Percentiles rank a stretch among this genome's conserved stretches.
Conservation (phyloP, 257 asterid genomes). For the Haberlea rhodopensis region DNA sequence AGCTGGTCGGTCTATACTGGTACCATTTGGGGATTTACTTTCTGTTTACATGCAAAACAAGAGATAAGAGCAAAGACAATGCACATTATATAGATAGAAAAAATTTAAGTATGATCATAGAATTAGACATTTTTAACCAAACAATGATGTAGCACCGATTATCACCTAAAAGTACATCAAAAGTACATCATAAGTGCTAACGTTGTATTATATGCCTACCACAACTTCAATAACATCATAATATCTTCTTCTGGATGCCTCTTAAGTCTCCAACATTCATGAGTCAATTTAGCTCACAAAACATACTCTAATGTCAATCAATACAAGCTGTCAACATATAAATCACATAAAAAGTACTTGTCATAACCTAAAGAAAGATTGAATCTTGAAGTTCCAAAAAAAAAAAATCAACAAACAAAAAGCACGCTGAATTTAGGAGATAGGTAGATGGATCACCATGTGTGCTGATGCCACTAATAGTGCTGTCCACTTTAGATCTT, state of each 20-base stretch:
- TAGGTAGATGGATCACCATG: slow-evolving; percentile 51
- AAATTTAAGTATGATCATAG: too few species aligned
- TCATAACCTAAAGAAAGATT: slow-evolving; percentile 1
- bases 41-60: slow-evolving; percentile 35
- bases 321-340: not conserved
- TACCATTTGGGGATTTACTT: slow-evolving; percentile 49
- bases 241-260: too few species aligned
- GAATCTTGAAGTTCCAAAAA: not conserved
- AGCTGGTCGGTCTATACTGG: slow-evolving; percentile 46
- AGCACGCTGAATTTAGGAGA: slow-evolving; percentile 9
- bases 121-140: not conserved
- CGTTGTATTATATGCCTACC: not conserved
- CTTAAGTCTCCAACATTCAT: too few species aligned
- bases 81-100: not conserved
- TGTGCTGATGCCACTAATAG: slow-evolving; percentile 85
- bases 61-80: slow-evolving; percentile 4
- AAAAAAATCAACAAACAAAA: slow-evolving; percentile 10
- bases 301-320: not conserved
- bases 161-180: not conserved
- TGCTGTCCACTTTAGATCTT: slow-evolving; percentile 96
- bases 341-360: slow-evolving; percentile 16
- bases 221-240: too few species aligned
- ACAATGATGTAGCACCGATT: not conserved
- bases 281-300: too few species aligned
- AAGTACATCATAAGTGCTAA: too few species aligned